Percentiles rank a stretch among this genome's conserved stretches.
These are phyloP conservation scores for Alternaria arbusti DNA, from an alignment of 2,329 filamentous ascomycete species.

Conservation along the genomic window DNA sequence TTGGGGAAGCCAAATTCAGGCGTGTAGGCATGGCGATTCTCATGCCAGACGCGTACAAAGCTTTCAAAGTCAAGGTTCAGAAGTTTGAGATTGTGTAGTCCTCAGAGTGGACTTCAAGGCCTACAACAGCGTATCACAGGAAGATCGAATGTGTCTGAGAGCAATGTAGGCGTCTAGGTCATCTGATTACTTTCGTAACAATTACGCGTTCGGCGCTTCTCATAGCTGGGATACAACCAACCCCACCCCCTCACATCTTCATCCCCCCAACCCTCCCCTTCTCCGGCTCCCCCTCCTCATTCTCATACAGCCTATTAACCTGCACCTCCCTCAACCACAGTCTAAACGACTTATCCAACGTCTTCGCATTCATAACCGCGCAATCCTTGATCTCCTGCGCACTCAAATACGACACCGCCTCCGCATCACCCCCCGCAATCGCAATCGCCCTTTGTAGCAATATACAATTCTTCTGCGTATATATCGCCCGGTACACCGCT, in stretches of 20 bases:
- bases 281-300: constrained; percentile 41
- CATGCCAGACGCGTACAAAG: too few relatives aligned
- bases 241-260: constrained; percentile 14
- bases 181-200: accelerated
- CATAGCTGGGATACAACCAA: not conserved
- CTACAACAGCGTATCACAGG: too few relatives aligned
- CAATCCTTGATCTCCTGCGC: constrained; percentile 47
- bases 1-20: too few relatives aligned
- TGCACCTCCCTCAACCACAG: constrained; percentile 52
- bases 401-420: constrained; percentile 37
- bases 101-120: too few relatives aligned
- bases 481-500: constrained; percentile 52
- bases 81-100: too few relatives aligned
- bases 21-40: too few relatives aligned
- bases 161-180: too few relatives aligned
- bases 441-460: constrained; percentile 42
- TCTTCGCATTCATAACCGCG: constrained; percentile 40
- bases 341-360: constrained; percentile 48
- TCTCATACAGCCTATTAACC: constrained; percentile 43
- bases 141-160: too few relatives aligned
- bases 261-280: constrained; percentile 31
- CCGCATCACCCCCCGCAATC: constrained; percentile 37
- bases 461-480: constrained; percentile 45
- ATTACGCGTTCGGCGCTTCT: too few relatives aligned
- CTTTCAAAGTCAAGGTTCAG: too few relatives aligned